Evolutionary conservation across 305 asterid species (phyloP).

Genomic region (Caryopteris hybrid): DNA sequence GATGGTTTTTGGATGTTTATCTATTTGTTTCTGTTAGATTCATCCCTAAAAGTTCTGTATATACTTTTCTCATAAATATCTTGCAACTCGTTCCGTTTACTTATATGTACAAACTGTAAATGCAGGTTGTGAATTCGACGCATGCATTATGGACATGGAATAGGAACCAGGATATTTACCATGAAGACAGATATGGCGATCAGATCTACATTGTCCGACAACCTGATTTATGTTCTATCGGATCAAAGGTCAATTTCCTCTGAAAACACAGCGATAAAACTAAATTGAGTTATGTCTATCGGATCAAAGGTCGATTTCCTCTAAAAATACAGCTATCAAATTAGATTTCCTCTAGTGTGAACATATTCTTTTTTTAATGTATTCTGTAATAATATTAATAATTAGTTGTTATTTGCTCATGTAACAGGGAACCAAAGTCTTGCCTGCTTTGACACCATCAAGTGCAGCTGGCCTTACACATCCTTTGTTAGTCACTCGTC

Average conservation of each 20-base stretch:
- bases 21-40: not conserved
- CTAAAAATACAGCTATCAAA: not conserved
- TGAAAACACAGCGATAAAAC: not conserved
- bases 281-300: not conserved
- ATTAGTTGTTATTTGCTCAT: not conserved
- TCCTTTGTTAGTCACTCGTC: not conserved
- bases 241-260: conserved; percentile 31
- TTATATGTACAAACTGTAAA: not conserved
- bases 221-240: conserved; percentile 49
- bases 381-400: not conserved
- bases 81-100: not conserved
- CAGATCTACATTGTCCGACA: conserved; percentile 74
- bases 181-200: conserved; percentile 59
- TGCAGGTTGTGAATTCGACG: conserved; percentile 68
- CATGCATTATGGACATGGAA: conserved; percentile 95
- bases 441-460: not conserved
- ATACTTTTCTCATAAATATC: not conserved
- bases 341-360: not conserved
- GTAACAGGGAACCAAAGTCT: not conserved
- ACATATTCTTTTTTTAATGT: not conserved
- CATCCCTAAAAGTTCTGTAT: too few species aligned
- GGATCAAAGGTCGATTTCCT: too few species aligned
- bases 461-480: not conserved
- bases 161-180: conserved; percentile 69
- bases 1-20: not conserved